These are phyloP conservation scores for Cryptococcus floricola DNA, from an alignment of 1,284 basidiomycete genomes.

Conservation along the genomic window DNA sequence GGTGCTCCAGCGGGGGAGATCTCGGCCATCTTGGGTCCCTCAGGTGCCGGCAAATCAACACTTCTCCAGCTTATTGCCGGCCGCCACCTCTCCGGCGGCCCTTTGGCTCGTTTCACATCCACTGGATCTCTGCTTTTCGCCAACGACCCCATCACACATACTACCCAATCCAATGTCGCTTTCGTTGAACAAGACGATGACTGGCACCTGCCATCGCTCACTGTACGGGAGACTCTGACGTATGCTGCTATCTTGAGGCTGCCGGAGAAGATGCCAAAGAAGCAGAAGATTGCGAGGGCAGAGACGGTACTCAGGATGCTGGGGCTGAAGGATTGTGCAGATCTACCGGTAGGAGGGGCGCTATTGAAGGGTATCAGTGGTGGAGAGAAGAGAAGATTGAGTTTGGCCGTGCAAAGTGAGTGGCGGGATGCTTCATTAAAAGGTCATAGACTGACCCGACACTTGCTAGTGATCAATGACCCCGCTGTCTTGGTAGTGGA, in stretches of 20 bases:
- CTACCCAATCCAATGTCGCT: conserved; percentile 48
- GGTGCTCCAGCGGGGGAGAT: conserved; percentile 47
- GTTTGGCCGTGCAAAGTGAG: conserved; percentile 54
- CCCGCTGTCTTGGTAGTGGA: conserved; percentile 53
- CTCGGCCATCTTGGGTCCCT: conserved; percentile 52
- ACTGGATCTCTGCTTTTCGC: conserved; percentile 47
- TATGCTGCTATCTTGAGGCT: conserved; percentile 56
- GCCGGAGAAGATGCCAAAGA: conserved; percentile 48
- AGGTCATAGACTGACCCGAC: neutral
- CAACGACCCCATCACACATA: conserved; percentile 29
- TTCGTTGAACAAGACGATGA: conserved; percentile 58
- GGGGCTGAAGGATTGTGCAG: conserved; percentile 55
- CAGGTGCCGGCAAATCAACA: conserved; percentile 53
- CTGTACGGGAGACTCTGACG: conserved; percentile 50
- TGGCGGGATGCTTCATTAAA: neutral
- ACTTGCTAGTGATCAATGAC: conserved; percentile 49
- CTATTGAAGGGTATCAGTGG: conserved; percentile 55
- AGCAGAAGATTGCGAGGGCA: conserved; percentile 52
- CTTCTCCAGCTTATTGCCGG: conserved; percentile 53
- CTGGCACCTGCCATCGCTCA: conserved; percentile 53
- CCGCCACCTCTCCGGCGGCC: conserved; percentile 44
- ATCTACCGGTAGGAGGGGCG: conserved; percentile 56
- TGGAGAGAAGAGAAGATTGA: conserved; percentile 57
- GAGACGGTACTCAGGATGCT: conserved; percentile 55
- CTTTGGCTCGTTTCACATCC: conserved; percentile 41